These are phyloP conservation scores for Lagenaria siceraria DNA, from an alignment of 306 rosid genomes.

Conservation along the genomic window DNA sequence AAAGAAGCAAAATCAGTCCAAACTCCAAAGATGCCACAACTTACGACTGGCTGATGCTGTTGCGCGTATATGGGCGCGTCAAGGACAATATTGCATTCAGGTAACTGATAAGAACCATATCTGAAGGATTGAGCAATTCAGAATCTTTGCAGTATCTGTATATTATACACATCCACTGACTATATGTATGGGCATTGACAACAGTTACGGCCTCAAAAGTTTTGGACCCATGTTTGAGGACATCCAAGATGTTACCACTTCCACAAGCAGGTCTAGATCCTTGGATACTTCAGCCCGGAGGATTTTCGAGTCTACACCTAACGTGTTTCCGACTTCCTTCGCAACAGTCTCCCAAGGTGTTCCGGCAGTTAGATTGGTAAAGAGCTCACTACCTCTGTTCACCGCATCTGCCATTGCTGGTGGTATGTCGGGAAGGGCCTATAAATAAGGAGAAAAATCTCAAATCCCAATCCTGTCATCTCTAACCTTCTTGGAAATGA, in stretches of 20 bases:
- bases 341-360: constrained; percentile 93
- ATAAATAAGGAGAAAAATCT: constrained; percentile 16
- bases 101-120: neutral
- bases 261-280: constrained; percentile 67
- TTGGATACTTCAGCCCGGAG: constrained; percentile 59
- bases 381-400: constrained; percentile 77
- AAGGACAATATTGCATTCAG: neutral
- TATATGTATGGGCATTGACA: neutral
- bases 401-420: constrained; percentile 96
- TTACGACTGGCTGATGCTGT: neutral
- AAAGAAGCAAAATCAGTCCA: neutral
- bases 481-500: neutral
- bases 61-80: neutral
- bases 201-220: constrained; percentile 34
- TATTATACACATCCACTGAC: neutral
- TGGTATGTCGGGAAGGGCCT: constrained; percentile 91
- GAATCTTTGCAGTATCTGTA: neutral
- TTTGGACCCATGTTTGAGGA: constrained; percentile 61
- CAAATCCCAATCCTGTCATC: neutral
- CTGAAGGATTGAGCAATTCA: neutral
- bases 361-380: constrained; percentile 60
- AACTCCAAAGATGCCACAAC: neutral
- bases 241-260: constrained; percentile 68
- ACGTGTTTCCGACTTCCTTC: constrained; percentile 76
- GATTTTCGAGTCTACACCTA: constrained; percentile 58